phyloP scores from a whole-genome alignment of 129 eudicot genomes.

The Chrysanthemum lavandulifolium region DNA sequence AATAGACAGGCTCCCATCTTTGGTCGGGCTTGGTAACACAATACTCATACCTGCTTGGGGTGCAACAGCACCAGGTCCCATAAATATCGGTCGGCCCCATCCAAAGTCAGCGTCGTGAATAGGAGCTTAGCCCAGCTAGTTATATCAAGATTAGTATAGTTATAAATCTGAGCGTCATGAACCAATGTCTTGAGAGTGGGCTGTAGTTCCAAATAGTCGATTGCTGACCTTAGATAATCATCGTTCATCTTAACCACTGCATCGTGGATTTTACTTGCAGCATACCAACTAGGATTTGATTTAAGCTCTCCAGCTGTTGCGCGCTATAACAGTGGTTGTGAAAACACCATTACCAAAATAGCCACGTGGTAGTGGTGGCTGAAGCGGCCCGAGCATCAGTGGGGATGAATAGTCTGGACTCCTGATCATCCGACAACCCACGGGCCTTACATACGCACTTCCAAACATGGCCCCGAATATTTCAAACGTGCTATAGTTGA shows the following conservation, averaged over 20 bases:
- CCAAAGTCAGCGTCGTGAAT: conserved; percentile 2
- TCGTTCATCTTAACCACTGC: neutral
- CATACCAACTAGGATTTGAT: no score
- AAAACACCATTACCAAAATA: no score
- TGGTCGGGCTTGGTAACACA: conserved; percentile 13
- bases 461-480: no score
- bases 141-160: neutral
- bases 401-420: neutral
- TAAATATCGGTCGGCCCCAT: conserved; percentile 8
- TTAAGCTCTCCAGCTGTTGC: neutral
- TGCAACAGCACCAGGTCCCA: neutral
- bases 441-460: no score
- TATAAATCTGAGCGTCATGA: neutral
- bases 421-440: neutral
- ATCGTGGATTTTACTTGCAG: no score
- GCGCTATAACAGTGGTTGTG: neutral
- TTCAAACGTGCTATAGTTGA: no score
- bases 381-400: no score
- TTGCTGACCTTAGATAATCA: neutral
- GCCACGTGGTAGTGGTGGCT: no score
- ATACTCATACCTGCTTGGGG: neutral
- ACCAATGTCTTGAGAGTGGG: no score
- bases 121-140: neutral
- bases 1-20: conserved; percentile 2
- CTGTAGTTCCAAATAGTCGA: neutral